Base-by-base conservation (phyloP, 768 basidiomycete genomes). In the Boletus huronensis region DNA sequence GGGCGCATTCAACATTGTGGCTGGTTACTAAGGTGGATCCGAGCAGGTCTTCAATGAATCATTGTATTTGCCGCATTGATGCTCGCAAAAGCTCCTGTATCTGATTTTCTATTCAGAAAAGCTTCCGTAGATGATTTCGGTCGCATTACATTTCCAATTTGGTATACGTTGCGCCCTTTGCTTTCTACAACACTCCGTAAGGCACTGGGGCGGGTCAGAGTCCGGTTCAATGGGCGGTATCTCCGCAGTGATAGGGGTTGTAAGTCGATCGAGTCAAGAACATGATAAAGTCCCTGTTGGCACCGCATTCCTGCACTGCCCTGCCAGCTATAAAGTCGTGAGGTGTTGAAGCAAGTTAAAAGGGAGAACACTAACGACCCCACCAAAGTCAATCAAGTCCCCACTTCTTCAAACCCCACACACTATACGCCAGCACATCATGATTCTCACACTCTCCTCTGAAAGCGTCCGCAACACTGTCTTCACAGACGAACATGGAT, bases 401-500 rank as follows among this genome's bases (percentile, higher is more conserved):
- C 23, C 23, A 25, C 25, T n/a, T 13, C 28, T 26, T 19, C 32
- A 2, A 14, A 32, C 14, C 31, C 31, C 47, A 34, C 23, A 29
- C 32, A 14, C 39, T 5, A 35, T 16, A 26, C 46, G 23, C 34
- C 9, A 36, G 9, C n/a, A 36, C 45, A 50, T 31, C 46, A 70
- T 70, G 60, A 60, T 58, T 49, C 58, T 71, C 32, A 58, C 59
- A 0, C 58, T 71, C 32, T 59, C 63, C 23, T 63, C 64, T 16
- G 60, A 71, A 47, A 28, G n/a, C 2, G 60, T 70, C 32, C 61
- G 62, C 35, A 57, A 67, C 48, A 63, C 71, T 7, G 54, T 61
- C 53, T 64, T 69, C 48, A 71, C 57, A 41, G 63, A 72, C 48
- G 65, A 65, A 50, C 38, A 39, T 3, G 67, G 67, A 2, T 62